phyloP scores from a whole-genome alignment of 2,329 filamentous ascomycete genomes.

The Colletotrichum endophyticum region DNA sequence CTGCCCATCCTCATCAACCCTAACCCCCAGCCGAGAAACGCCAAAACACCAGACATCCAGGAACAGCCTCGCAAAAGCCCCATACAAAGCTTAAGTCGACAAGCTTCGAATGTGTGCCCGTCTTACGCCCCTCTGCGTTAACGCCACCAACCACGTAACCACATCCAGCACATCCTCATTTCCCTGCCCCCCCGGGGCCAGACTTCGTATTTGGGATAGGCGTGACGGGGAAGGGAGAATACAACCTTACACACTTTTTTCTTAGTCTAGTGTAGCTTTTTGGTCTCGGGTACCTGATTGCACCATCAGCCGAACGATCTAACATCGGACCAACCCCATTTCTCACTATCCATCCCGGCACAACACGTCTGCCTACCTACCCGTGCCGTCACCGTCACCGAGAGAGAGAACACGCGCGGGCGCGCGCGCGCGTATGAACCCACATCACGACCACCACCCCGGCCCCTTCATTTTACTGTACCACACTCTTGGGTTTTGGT shows the following conservation, averaged over 20 bases:
- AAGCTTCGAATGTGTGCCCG: background rate
- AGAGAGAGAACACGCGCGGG: background rate
- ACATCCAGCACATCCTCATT: background rate
- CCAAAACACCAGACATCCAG: background rate
- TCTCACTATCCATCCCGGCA: accelerated
- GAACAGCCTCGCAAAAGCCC: background rate
- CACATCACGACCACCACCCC: background rate
- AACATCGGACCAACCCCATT: background rate
- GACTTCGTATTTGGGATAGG: background rate
- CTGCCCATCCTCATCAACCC: background rate
- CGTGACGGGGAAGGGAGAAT: background rate
- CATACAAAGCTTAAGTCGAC: background rate
- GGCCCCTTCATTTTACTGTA: background rate
- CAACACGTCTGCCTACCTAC: background rate
- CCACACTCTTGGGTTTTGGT: background rate
- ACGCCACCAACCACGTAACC: background rate
- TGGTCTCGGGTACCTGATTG: background rate
- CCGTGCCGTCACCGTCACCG: background rate
- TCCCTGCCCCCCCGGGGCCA: background rate
- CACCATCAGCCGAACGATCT: background rate
- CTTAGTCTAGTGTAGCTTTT: background rate
- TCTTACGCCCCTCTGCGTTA: background rate
- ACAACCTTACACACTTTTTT: background rate
- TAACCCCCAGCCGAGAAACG: background rate
- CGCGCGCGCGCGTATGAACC: background rate